Evolutionary conservation across 2,329 filamentous ascomycete genomes (phyloP), one percentile per base, ranked within the genome.

Genomic region (Lojkania enalia): DNA sequence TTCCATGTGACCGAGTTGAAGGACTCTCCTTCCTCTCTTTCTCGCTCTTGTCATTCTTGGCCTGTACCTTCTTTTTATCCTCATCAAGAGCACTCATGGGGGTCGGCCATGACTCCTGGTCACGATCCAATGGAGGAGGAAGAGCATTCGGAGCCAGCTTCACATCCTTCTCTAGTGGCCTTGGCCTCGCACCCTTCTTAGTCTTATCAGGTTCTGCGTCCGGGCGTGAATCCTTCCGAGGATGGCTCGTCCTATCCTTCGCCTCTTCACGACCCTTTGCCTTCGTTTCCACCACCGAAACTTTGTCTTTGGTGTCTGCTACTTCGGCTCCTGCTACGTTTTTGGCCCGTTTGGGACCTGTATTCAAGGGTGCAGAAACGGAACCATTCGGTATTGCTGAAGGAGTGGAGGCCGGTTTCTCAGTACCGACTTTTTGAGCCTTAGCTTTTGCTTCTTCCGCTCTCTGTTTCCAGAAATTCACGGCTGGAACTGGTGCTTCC

Each of bases 381-480:
- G 42, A 31, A 14, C 60, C 61, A 40, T 61, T 63, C 5, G 58
- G 35, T 4, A 23, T 21, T 3, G 43, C 16, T 25, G 49, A 15
- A 15, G 44, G 39, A 5, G 52, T 18, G 1, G 42, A 27, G 12
- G 45, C 41, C 27, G 49, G 30, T 23, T 53, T 51, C 5, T 41
- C 39, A 9, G 58, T 18, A 58, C 63, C 72, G n/a, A 77, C 71
- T 49, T 78, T 74, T 20, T 53, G 51, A 18, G 68, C 65, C 66
- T 83, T 85, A 29, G 80, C 75, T 51, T 78, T 74, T 33, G 77
- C 72, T 35, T 83, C 84, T 60, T 90, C 85, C 58, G 80, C 85
- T 44, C 91, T 82, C 71, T 91, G 83, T 51, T 85, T 81, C 92
- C 94, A 99, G 51, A 91, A 76, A 68, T 99, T 99, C 46, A 96